Base-by-base conservation (phyloP, 345 rosid species). In the Excoecaria agallocha region DNA sequence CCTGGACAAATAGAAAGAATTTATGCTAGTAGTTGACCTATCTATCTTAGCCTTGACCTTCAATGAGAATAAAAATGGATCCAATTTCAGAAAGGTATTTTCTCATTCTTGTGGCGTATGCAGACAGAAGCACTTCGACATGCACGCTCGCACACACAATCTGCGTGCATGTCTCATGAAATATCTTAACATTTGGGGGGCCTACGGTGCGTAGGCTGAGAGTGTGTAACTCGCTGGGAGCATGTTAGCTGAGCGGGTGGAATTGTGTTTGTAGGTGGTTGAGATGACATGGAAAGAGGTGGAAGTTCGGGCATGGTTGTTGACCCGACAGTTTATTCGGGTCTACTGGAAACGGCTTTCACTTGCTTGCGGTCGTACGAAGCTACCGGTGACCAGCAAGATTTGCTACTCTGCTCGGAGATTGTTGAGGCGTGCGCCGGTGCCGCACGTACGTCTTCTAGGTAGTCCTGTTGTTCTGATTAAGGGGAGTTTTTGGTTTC, bases 261-360 rank as follows among this genome's bases (percentile, higher is more conserved):
- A 49, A 46, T n/a, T 41, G 10, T 41, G 37, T 30, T 11, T 67
- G 67, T 67, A 91, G 93, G 91, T 90, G 62, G 90, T 92, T 76
- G 87, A 86, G 71, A 82, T 74, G 55, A 90, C 95, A 70, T 86
- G 97, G 97, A 74, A 76, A 74, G 72, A 1, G 39, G 64, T 39
- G 76, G 75, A 19, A 73, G 50, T 9, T 17, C 79, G 76, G 81
- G 50, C 56, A 13, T 35, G 70, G 38, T 37, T 63, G 58, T 67
- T 56, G 95, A 92, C 78, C 90, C 90, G 79, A 92, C 97, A 35
- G 89, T 86, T 12, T 88, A 86, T 54, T 77, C 89, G 73, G 98
- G 98, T 22, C 48, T 91, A 64, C 82, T 89, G 13, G 97, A 97
- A 25, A 92, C 97, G 9, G 97, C 95, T 62, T 81, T 91, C 83